Evolutionary conservation across 176 grass and related monocot genomes (phyloP).

Genomic region (Oryza punctata): DNA sequence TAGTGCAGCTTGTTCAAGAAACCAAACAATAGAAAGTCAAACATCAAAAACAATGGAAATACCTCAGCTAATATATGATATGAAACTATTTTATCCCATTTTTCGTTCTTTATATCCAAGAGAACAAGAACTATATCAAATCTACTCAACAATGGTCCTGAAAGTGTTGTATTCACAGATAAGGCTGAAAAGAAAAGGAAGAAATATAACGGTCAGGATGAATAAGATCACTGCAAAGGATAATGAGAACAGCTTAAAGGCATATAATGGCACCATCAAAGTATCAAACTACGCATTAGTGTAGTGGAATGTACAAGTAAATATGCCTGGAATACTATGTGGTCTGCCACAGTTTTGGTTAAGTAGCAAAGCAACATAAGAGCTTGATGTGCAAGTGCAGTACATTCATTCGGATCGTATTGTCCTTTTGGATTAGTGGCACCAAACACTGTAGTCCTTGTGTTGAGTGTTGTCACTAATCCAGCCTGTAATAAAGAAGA

Average conservation of each 20-base stretch:
- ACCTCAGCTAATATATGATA: slow-evolving; percentile 89
- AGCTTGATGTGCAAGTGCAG: slow-evolving; percentile 30
- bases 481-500: slow-evolving; percentile 70
- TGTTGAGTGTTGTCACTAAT: slow-evolving; percentile 88
- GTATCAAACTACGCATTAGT: not conserved
- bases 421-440: slow-evolving; percentile 97
- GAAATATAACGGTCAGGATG: slow-evolving; percentile 14
- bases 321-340: slow-evolving; percentile 13
- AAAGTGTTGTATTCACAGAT: slow-evolving; percentile 95
- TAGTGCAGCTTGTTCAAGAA: slow-evolving; percentile 26
- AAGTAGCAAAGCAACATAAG: not conserved
- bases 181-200: slow-evolving; percentile 64
- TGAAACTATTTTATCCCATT: slow-evolving; percentile 81
- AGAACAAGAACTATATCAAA: slow-evolving; percentile 98
- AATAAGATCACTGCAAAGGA: not conserved
- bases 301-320: slow-evolving; percentile 10
- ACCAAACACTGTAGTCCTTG: slow-evolving; percentile 85
- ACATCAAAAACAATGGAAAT: slow-evolving; percentile 8
- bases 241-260: slow-evolving; percentile 5
- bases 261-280: not conserved
- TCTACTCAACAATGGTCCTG: slow-evolving; percentile 92
- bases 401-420: slow-evolving; percentile 90
- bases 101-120: slow-evolving; percentile 62
- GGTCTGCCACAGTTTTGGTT: not conserved
- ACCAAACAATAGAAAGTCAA: slow-evolving; percentile 26